Base-by-base conservation (phyloP, 177 flowering plant species). In the Vitis hybrid region DNA sequence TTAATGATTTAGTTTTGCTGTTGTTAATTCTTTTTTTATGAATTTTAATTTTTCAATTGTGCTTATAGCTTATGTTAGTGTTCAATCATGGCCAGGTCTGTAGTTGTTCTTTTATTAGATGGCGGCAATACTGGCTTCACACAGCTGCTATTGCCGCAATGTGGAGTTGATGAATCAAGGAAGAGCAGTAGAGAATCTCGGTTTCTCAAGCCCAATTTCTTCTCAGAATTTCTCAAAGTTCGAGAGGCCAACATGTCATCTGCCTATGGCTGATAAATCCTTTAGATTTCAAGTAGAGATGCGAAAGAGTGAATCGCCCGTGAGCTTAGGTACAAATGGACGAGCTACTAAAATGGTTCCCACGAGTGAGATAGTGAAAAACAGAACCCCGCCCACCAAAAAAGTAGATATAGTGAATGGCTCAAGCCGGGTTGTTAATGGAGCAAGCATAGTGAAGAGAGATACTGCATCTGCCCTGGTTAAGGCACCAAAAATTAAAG, bases 91-190 rank as follows among this genome's bases (percentile, higher is more conserved):
- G 48, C 48, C 48, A 41, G 48, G 7, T 41, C 41, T 56, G 0
- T 69, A 81, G 88, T 77, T 76, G 4, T 60, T 63, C 72, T 54
- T 59, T 61, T 68, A 55, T 62, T 73, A 62, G 56, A 91, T 89
- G 97, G 85, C 86, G 70, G 91, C 86, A 74, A 72, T 89, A 77
- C 79, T 94, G 69, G 98, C 93, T 88, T 87, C 91, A 41, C 71
- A 84, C 32, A 79, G 93, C 83, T 81, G 86, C 76, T 82, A 70
- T 76, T 84, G 86, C 90, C 77, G 62, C 73, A 56, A 63, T 41
- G 59, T 35, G n/a, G 85, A 84, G 70, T 64, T 70, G 52, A 50
- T 72, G 24, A 78, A 79, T 64, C 84, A 79, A n/a, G 82, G 81
- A 67, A 84, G 73, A 73, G 9, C 59, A 24, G 11, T 52, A 10